Evolutionary conservation across 352 stramenopile genomes (phyloP), one percentile per base, ranked within the genome.

Genomic region (Elongisporangium prolatum): DNA sequence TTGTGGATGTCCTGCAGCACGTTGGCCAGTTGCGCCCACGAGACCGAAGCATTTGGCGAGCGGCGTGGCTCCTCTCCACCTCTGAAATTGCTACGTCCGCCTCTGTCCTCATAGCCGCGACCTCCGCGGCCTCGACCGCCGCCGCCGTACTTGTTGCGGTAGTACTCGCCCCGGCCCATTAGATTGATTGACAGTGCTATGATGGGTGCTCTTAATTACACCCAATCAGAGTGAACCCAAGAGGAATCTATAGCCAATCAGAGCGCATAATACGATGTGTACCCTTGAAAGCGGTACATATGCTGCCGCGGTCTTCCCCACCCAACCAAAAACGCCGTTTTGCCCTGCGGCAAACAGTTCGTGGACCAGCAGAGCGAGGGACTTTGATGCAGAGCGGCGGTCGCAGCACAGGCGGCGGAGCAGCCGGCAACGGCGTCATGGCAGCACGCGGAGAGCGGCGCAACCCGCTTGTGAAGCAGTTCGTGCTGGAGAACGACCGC

Each of bases 391-490:
- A 80, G 57, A 73, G 67, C 58, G 59, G 61, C 49, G 20, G 60
- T 25, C 56, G 55, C 57, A 59, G 57, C 21, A 60, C 44, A 20
- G 40, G 48, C 20, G 56, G 50, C 48, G 60, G 38, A 17, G 48
- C 25, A 14, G 59, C 50, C 54, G 60, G 49, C 48, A 37, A 52
- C 53, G 59, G 52, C 28, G 48, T 34, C 14, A 62, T 68, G 54
- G 67, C 54, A 37, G 54, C 48, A 64, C 70, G 58, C 60, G 72
- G 69, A 69, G 77, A 91, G 71, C 80, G 82, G 60, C 81, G 82
- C 61, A 93, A 95, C 63, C 86, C 86, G 61, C 69, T 92, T n/a
- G 81, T 95, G 52, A 95, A 95, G 78, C 86, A 95, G 64, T 81
- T 95, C 56, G 86, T 95, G 68, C 77, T 93, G 17, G 86, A 95